phyloP scores from a whole-genome alignment of 257 asterid genomes.

The Solanum chaucha region DNA sequence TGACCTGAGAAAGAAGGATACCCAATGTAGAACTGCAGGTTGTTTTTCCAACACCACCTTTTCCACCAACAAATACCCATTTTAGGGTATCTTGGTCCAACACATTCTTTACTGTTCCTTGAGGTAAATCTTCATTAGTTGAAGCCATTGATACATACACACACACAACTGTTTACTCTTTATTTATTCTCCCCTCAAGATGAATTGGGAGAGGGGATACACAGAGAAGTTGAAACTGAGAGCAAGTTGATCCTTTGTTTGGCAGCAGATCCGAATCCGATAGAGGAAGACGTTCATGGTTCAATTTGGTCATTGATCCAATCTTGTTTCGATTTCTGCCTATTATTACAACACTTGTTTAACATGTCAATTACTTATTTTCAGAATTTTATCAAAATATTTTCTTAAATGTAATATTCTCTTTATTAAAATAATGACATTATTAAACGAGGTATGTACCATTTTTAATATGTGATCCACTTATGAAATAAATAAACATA shows the following conservation, averaged over 20 bases:
- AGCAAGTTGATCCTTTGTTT: background rate
- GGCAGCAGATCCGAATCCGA: background rate
- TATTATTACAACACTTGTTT: background rate
- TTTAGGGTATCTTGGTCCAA: slow-evolving; percentile 69
- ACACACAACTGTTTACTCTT: background rate
- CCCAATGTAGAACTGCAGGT: slow-evolving; percentile 82
- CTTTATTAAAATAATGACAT: too few species aligned
- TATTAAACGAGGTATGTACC: background rate
- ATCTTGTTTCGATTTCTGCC: background rate
- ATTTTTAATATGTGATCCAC: background rate
- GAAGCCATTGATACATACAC: background rate
- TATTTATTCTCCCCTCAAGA: background rate
- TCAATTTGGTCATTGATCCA: background rate
- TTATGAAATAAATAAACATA: too few species aligned
- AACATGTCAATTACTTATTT: too few species aligned
- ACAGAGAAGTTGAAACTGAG: background rate
- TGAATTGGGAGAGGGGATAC: background rate
- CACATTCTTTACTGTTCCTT: slow-evolving; percentile 71
- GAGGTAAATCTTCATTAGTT: slow-evolving; percentile 37
- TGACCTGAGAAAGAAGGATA: slow-evolving; percentile 55
- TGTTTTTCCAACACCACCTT: slow-evolving; percentile 95
- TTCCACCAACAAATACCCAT: slow-evolving; percentile 97
- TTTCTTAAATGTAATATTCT: too few species aligned
- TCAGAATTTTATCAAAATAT: too few species aligned
- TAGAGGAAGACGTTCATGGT: background rate